Evolutionary conservation across 495 filamentous ascomycete genomes (phyloP).

Genomic region (Tetracladium marchalianum): DNA sequence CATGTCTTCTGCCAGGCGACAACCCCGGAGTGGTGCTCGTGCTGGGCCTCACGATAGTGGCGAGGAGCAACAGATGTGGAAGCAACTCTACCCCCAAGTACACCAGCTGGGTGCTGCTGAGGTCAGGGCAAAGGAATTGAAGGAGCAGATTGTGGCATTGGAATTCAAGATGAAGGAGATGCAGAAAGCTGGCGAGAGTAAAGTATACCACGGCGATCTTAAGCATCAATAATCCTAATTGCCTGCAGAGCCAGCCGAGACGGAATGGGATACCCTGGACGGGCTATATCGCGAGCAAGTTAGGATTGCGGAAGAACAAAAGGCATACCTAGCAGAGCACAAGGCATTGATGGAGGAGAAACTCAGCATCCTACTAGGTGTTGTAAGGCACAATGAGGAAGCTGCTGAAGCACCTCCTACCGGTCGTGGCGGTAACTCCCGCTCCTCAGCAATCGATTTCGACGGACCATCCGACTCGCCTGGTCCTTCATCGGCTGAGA

Average conservation of each 20-base stretch:
- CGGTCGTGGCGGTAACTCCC: conserved; percentile 40
- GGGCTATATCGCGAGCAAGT: conserved; percentile 51
- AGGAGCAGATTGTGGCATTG: conserved; percentile 42
- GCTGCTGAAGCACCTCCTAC: not conserved
- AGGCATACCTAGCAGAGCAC: conserved; percentile 46
- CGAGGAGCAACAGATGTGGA: conserved; percentile 14
- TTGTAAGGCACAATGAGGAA: conserved; percentile 26
- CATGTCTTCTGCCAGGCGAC: conserved; percentile 1
- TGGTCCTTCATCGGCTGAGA: conserved; percentile 48
- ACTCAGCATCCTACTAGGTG: conserved; percentile 49
- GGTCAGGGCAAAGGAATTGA: conserved; percentile 28
- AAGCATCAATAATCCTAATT: not conserved
- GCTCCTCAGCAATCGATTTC: conserved; percentile 51
- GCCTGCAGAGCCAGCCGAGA: conserved; percentile 12
- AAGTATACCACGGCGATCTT: conserved; percentile 6
- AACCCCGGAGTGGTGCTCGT: conserved; percentile 15
- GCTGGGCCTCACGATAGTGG: conserved; percentile 19
- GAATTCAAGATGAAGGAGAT: conserved; percentile 40
- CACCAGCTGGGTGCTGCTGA: conserved; percentile 10
- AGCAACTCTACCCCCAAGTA: conserved; percentile 17
- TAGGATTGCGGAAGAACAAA: conserved; percentile 52
- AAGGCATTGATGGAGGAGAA: conserved; percentile 50
- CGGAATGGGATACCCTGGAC: conserved; percentile 37
- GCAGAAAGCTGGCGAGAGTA: conserved; percentile 33
- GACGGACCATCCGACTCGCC: conserved; percentile 63